Evolutionary conservation across 2,329 filamentous ascomycete genomes (phyloP), one percentile per base, ranked within the genome.

Genomic region (Truncatella angustata): DNA sequence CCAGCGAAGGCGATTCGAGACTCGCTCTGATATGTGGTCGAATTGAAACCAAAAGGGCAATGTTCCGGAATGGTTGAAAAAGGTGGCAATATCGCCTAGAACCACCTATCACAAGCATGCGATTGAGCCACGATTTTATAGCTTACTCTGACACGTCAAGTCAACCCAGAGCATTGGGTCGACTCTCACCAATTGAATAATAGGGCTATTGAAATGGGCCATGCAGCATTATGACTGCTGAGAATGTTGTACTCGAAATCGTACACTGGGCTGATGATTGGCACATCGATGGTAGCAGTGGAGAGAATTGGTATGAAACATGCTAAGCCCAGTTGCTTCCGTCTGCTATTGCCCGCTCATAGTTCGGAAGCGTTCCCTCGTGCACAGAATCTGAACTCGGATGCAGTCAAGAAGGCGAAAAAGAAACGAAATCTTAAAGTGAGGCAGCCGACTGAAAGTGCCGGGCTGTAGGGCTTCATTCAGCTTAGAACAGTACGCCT

Each of bases 81-180:
- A 23, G 40, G 40, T 43, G 40, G 40, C 40, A 20, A 43, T 23
- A 20, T 20, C 40, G 40, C 16, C 40, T n/a, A 20, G 24, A 14
- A 14, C 20, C 10, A 14, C 40, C 40, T 21, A 43, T 26, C 16
- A 5, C 21, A 20, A 11, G 14, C n/a, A 20, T 21, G 20, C 16
- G 40, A 24, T n/a, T 43, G 2, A 10, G 21, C 40, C 40, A 43
- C 40, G 18, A 43, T 43, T 43, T 43, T 20, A 20, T 21, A 43
- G 32, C 32, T n/a, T 24, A 18, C 11, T 36, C 21, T 36, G 34
- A 49, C 45, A 37, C 32, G 45, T 49, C 45, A 49, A 49, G 45
- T 49, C 45, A 49, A 49, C 45, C 45, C 45, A 37, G 45, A 39
- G 21, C 45, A 35, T 16, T 49, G 45, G 45, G 45, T 49, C 45